These are phyloP conservation scores for Venturia oleaginea DNA, from an alignment of 2,329 filamentous ascomycete genomes.

Conservation along the genomic window DNA sequence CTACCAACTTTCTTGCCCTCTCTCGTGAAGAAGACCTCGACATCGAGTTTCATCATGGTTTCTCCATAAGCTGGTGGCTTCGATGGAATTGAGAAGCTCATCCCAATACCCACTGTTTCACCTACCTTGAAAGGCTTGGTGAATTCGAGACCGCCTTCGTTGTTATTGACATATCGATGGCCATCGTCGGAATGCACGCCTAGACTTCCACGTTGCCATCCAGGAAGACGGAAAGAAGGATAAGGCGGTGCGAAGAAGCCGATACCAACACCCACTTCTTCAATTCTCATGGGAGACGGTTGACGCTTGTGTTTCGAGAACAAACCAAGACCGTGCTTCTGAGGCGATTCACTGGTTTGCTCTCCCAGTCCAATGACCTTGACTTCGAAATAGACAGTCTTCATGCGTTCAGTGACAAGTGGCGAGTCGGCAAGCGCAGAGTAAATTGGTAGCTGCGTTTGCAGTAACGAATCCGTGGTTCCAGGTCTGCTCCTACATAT, in stretches of 20 bases:
- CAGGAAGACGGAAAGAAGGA: conserved; percentile 66
- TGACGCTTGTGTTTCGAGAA: conserved; percentile 5
- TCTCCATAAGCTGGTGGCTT: conserved; percentile 25
- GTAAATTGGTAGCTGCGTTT: conserved; percentile 63
- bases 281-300: background rate
- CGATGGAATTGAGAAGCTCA: conserved; percentile 45
- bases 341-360: conserved; percentile 6
- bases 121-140: conserved; percentile 53
- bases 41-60: conserved; percentile 29
- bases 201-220: conserved; percentile 68
- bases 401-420: conserved; percentile 41
- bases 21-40: conserved; percentile 61
- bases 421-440: conserved; percentile 49
- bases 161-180: conserved; percentile 65
- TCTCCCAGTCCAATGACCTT: conserved; percentile 40
- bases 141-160: conserved; percentile 63
- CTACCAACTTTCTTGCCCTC: conserved; percentile 50
- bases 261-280: conserved; percentile 51
- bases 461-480: conserved; percentile 52
- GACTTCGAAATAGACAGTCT: conserved; percentile 65
- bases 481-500: conserved; percentile 35
- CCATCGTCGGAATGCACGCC: conserved; percentile 77
- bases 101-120: conserved; percentile 63
- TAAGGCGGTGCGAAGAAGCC: conserved; percentile 68
- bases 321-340: background rate